phyloP scores from a whole-genome alignment of 1,284 basidiomycete genomes.

The Melampsora occidentalis region DNA sequence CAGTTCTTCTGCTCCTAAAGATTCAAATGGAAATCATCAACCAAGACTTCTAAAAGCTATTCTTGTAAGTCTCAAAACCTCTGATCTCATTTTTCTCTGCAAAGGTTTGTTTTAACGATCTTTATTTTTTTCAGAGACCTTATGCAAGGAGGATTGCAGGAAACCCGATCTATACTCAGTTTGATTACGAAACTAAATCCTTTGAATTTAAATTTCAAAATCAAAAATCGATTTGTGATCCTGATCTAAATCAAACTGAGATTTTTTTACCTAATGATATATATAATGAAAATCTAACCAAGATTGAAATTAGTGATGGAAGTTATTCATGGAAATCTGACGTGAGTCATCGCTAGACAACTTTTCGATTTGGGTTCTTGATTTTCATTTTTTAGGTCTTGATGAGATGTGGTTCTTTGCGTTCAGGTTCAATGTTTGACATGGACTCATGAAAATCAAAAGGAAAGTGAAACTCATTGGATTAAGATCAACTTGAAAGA shows the following conservation, averaged over 20 bases:
- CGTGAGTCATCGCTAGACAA: neutral
- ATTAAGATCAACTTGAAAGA: neutral
- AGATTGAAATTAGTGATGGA: conserved; percentile 36
- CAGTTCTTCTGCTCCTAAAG: conserved; percentile 56
- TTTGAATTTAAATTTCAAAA: conserved; percentile 52
- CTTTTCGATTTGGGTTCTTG: neutral
- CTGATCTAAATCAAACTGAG: conserved; percentile 47
- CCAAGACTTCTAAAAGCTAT: conserved; percentile 31
- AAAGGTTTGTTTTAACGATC: too few species aligned
- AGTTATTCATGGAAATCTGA: conserved; percentile 10
- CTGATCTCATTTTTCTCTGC: neutral
- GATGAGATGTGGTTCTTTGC: neutral
- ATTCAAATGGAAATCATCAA: conserved; percentile 44
- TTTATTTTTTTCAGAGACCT: conserved; percentile 47
- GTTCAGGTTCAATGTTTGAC: conserved; percentile 22
- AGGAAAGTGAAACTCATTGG: neutral
- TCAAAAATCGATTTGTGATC: conserved; percentile 13
- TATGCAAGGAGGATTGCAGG: conserved; percentile 53
- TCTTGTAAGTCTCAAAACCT: conserved; percentile 24
- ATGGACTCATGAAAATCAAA: conserved; percentile 21
- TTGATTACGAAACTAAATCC: conserved; percentile 47
- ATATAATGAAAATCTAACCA: conserved; percentile 34
- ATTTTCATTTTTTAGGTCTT: neutral
- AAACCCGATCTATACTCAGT: conserved; percentile 48
- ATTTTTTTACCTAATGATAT: conserved; percentile 48